Evolutionary conservation across 2,329 filamentous ascomycete species (phyloP).

Genomic region (Hymenoscyphus scutula): DNA sequence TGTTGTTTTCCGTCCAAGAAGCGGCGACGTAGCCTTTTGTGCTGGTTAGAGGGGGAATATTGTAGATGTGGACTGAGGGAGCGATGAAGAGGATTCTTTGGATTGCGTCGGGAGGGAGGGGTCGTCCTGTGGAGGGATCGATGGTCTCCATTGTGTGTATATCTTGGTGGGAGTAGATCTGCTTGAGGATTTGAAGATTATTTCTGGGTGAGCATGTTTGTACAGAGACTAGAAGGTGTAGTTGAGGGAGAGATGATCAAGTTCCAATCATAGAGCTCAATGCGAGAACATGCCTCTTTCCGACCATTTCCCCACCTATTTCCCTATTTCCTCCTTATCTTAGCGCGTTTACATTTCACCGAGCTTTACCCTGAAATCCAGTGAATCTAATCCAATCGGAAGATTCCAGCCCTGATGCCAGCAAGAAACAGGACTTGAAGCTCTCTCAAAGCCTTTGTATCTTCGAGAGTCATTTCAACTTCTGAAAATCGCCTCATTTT

Average conservation of each 20-base stretch:
- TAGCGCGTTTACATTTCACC: background rate
- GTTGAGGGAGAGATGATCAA: no score
- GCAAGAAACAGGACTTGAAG: background rate
- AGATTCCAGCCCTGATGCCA: background rate
- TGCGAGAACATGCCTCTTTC: background rate
- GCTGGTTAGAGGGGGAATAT: slow-evolving; percentile 75
- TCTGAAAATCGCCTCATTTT: background rate
- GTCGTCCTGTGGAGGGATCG: slow-evolving; percentile 68
- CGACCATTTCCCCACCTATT: slow-evolving; percentile 1
- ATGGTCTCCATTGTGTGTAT: slow-evolving; percentile 39
- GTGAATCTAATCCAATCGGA: background rate
- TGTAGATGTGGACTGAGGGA: slow-evolving; percentile 76
- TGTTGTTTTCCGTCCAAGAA: slow-evolving; percentile 70
- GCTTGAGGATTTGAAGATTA: background rate
- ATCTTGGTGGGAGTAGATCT: background rate
- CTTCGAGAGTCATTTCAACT: background rate
- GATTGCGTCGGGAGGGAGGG: slow-evolving; percentile 73
- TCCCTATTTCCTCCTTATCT: slow-evolving; percentile 4
- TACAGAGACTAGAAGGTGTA: no score
- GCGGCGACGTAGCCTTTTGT: slow-evolving; percentile 77
- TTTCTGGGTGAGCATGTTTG: background rate
- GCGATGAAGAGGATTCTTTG: slow-evolving; percentile 81
- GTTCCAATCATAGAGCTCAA: slow-evolving; percentile 7
- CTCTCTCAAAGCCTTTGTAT: background rate
- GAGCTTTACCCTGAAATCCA: background rate